Evolutionary conservation across 306 rosid genomes (phyloP).

Genomic region (Abrus pulchellus): DNA sequence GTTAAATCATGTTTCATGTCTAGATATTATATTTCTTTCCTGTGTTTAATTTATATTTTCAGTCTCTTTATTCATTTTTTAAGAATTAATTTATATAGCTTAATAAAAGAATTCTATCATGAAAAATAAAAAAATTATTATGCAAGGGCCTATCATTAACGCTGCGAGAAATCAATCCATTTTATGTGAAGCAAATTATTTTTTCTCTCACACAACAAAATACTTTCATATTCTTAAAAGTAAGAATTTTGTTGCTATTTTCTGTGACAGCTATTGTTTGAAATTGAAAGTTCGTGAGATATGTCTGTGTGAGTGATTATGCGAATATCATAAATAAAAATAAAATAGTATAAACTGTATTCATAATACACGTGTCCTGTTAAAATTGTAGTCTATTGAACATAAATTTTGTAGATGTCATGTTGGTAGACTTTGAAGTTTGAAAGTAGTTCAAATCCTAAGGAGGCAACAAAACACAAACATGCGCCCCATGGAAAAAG

Average conservation of each 20-base stretch:
- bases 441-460: slow-evolving; percentile 41
- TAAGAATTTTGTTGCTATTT: background rate
- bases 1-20: background rate
- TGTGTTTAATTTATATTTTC: slow-evolving; percentile 2
- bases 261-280: background rate
- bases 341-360: background rate
- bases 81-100: background rate
- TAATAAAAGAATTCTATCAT: no score
- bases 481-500: slow-evolving; percentile 51
- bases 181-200: background rate
- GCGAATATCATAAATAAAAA: background rate
- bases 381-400: slow-evolving; percentile 29
- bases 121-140: background rate
- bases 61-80: background rate
- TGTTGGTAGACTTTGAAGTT: slow-evolving; percentile 44
- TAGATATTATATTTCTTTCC: background rate
- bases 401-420: slow-evolving; percentile 30
- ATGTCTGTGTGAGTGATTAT: background rate
- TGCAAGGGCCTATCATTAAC: background rate
- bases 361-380: slow-evolving; percentile 4
- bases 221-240: slow-evolving; percentile 9
- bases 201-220: background rate
- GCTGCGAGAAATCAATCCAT: background rate
- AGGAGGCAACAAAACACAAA: slow-evolving; percentile 44
- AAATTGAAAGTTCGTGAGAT: background rate